Percentiles rank a stretch among this genome's conserved stretches.
phyloP scores from a whole-genome alignment of 805 yeast genomes.

The Cyberlindnera bimundalis region DNA sequence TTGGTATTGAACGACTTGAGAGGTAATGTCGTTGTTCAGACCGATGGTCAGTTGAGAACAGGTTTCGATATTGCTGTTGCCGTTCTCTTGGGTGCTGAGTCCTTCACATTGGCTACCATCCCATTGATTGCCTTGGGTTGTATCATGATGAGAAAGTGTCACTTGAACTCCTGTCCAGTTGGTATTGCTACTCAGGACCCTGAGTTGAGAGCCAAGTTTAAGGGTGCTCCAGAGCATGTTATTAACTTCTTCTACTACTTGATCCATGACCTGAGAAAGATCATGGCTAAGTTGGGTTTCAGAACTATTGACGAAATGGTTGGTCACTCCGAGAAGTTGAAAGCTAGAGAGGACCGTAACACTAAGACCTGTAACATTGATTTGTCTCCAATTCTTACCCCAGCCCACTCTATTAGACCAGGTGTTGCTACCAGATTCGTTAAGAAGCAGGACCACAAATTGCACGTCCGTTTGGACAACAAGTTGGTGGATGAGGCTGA shows the following conservation, averaged over 20 bases:
- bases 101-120: slow-evolving; percentile 97
- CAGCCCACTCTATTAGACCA: slow-evolving; percentile 94
- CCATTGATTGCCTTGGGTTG: slow-evolving; percentile 98
- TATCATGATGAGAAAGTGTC: slow-evolving; percentile 94
- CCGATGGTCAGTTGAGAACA: slow-evolving; percentile 98
- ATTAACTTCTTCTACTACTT: slow-evolving; percentile 95
- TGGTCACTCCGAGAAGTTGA: slow-evolving; percentile 90
- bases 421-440: slow-evolving; percentile 94
- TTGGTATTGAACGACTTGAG: slow-evolving; percentile 92
- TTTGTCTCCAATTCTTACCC: slow-evolving; percentile 89
- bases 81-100: slow-evolving; percentile 94
- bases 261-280: slow-evolving; percentile 84
- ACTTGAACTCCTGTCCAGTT: slow-evolving; percentile 91
- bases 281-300: slow-evolving; percentile 95
- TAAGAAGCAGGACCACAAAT: slow-evolving; percentile 89
- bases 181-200: slow-evolving; percentile 99
- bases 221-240: slow-evolving; percentile 97
- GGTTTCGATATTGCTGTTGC: slow-evolving; percentile 98
- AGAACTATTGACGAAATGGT: slow-evolving; percentile 97
- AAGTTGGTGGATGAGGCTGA: slow-evolving; percentile 95
- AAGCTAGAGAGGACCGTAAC: slow-evolving; percentile 81
- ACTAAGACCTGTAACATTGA: slow-evolving; percentile 91
- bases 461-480: slow-evolving; percentile 92
- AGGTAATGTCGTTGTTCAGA: slow-evolving; percentile 92
- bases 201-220: slow-evolving; percentile 82